phyloP scores from a whole-genome alignment of 75 land plant genomes.

The Pinus taeda region DNA sequence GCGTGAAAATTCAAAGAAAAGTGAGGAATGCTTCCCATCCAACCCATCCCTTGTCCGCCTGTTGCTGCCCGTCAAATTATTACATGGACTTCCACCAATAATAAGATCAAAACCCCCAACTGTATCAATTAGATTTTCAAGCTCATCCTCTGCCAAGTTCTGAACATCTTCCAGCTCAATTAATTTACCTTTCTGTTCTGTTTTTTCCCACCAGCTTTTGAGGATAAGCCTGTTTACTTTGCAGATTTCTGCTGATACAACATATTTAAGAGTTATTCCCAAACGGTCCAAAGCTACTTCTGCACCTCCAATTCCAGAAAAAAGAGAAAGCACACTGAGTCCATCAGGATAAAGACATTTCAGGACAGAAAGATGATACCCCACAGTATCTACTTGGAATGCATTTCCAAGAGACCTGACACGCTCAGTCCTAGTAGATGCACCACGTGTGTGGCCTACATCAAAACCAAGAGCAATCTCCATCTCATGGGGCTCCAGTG shows the following conservation, averaged over 20 bases:
- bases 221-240: slow-evolving; percentile 44
- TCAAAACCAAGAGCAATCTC: slow-evolving; percentile 51
- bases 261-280: background rate
- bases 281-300: background rate
- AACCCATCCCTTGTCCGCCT: slow-evolving; percentile 65
- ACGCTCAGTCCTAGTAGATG: slow-evolving; percentile 18
- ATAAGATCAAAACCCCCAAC: slow-evolving; percentile 83
- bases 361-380: slow-evolving; percentile 36
- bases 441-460: slow-evolving; percentile 37
- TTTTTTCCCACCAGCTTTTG: slow-evolving; percentile 78
- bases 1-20: slow-evolving; percentile 79
- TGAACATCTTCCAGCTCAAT: slow-evolving; percentile 60
- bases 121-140: slow-evolving; percentile 33
- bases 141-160: slow-evolving; percentile 19
- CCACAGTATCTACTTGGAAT: slow-evolving; percentile 36
- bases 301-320: slow-evolving; percentile 52
- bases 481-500: slow-evolving; percentile 51
- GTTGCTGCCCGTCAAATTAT: slow-evolving; percentile 79
- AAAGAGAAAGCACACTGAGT: slow-evolving; percentile 33
- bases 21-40: slow-evolving; percentile 61
- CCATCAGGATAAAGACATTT: slow-evolving; percentile 30
- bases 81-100: slow-evolving; percentile 85
- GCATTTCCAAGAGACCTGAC: slow-evolving; percentile 47
- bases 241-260: slow-evolving; percentile 29
- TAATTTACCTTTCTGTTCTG: slow-evolving; percentile 59